Base-by-base conservation (phyloP, 176 grass and related monocot genomes). In the Raddia distichophylla region DNA sequence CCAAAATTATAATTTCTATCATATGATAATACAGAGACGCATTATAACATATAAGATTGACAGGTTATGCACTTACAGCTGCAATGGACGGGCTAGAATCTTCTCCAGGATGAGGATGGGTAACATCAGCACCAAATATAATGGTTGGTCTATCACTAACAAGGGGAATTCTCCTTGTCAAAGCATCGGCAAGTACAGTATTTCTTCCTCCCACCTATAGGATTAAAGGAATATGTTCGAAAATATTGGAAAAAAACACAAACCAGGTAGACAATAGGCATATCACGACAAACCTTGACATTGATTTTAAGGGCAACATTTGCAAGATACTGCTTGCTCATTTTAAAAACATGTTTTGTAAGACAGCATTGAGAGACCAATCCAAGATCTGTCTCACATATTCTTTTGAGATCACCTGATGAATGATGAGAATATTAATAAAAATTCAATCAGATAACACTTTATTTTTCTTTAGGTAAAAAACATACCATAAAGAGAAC, bases 341-440 rank as follows among this genome's bases (percentile, higher is more conserved):
- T 91, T 79, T 77, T 91, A 53, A 81, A 84, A 82, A 88, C 74
- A 88, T 94, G 78, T 70, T 94, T 89, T 2, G 75, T 80, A 66
- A 94, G 80, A 83, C 89, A 94, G 64, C 92, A 94, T 77, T 94
- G 92, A 61, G 92, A 88, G 69, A 91, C 71, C 79, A 94, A 83
- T 71, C 88, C 89, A 76, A 94, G 79, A 83, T 94, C 89, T 37
- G 92, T 94, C 89, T 94, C 92, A 10, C 92, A 94, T 60, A 91
- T 94, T 71, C 89, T 85, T 80, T 94, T 94, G 46, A 94, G 61
- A 74, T 91, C 83, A n/a, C 92, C 92, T 94, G 20, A 73, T 6
- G 70, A 81, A 42, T 76, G 64, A 52, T 60, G 81, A 84, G 19
- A 57, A 80, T 52, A 78, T 76, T 53, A 69, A 52, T 71, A 82